These are phyloP conservation scores for Colletotrichum spinosum DNA, from an alignment of 2,329 filamentous ascomycete species.

Conservation along the genomic window DNA sequence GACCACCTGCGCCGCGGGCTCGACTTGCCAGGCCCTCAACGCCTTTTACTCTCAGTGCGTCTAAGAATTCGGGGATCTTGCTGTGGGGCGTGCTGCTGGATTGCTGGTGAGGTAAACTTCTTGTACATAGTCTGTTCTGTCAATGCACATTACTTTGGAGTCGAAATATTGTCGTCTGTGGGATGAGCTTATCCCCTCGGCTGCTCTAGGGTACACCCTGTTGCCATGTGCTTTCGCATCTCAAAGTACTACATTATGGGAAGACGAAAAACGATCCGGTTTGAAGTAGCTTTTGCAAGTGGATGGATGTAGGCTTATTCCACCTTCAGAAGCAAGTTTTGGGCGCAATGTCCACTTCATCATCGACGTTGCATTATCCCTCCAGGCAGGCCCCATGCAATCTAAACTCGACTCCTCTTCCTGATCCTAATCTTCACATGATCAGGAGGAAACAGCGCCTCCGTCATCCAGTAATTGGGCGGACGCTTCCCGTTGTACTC, in stretches of 20 bases:
- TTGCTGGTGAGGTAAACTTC: not conserved
- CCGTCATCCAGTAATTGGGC: constrained; percentile 33
- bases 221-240: not conserved
- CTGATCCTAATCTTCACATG: constrained; percentile 29
- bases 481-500: constrained; percentile 36
- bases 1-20: constrained; percentile 48
- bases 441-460: constrained; percentile 25
- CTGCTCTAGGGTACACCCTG: not conserved
- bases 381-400: not conserved
- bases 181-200: too few relatives aligned
- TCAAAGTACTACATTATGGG: too few relatives aligned
- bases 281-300: too few relatives aligned
- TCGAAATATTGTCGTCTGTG: too few relatives aligned
- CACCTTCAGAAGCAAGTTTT: too few relatives aligned
- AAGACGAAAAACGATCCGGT: too few relatives aligned
- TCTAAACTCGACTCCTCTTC: not conserved
- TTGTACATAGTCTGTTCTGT: constrained; percentile 15
- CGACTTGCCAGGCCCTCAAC: constrained; percentile 52
- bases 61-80: constrained; percentile 37
- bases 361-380: too few relatives aligned
- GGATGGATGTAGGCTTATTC: too few relatives aligned
- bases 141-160: not conserved
- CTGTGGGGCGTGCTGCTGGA: not conserved
- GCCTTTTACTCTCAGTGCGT: constrained; percentile 56
- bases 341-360: too few relatives aligned